phyloP scores from a whole-genome alignment of 768 basidiomycete genomes.

The Neoboletus brunneissimus region DNA sequence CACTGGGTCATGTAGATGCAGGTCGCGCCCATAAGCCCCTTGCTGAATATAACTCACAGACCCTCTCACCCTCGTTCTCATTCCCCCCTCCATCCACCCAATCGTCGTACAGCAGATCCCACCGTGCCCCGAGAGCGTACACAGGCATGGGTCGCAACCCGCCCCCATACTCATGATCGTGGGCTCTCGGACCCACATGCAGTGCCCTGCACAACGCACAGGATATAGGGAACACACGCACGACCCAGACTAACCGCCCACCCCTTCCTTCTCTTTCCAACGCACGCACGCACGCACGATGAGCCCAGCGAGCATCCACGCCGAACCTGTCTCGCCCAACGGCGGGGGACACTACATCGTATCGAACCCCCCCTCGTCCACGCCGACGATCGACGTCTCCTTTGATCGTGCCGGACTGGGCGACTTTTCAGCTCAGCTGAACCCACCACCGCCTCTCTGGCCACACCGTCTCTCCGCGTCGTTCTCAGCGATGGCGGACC shows the following conservation, averaged over 20 bases:
- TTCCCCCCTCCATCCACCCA: neutral
- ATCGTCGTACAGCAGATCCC: neutral
- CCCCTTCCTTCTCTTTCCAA: neutral
- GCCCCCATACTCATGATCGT: conserved; percentile 1
- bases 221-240: too few species aligned
- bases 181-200: neutral
- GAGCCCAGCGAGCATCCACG: neutral
- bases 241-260: too few species aligned
- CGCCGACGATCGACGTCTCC: conserved; percentile 20
- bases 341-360: neutral
- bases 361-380: conserved; percentile 9
- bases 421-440: neutral
- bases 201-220: neutral
- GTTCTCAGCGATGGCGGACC: conserved; percentile 39
- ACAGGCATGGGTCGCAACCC: neutral
- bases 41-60: neutral
- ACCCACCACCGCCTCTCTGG: conserved; percentile 24
- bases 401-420: conserved; percentile 5
- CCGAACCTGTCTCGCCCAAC: neutral
- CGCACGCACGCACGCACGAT: too few species aligned
- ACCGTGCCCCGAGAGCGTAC: neutral
- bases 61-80: neutral
- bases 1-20: too few species aligned
- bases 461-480: conserved; percentile 36
- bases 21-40: too few species aligned